Percentiles rank a stretch among this genome's conserved stretches.
These are phyloP conservation scores for Crithidia brevicula DNA, from an alignment of 208 protist genomes.

Conservation along the genomic window DNA sequence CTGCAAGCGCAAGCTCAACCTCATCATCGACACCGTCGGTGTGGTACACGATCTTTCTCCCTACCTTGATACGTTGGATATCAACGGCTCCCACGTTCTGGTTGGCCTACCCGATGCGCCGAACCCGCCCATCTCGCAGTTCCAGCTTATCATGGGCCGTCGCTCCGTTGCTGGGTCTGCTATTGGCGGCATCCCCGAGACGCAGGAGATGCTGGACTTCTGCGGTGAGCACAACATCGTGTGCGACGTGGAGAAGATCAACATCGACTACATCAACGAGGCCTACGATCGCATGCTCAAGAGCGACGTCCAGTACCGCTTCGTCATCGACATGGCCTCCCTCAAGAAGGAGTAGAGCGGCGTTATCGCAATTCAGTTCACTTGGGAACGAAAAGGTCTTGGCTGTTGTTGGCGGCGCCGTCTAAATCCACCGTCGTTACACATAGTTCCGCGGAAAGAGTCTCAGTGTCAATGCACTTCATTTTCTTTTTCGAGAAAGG, in stretches of 20 bases:
- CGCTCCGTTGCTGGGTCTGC: constrained; percentile 44
- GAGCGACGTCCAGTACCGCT: constrained; percentile 76
- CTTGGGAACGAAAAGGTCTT: too few species aligned
- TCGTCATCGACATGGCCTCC: constrained; percentile 76
- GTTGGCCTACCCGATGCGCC: constrained; percentile 50
- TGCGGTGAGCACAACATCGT: constrained; percentile 73
- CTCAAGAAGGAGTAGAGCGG: constrained; percentile 41
- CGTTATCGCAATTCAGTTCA: too few species aligned
- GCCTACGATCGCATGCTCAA: constrained; percentile 71
- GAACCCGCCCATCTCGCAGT: neutral
- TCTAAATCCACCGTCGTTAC: too few species aligned
- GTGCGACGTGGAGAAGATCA: constrained; percentile 68
- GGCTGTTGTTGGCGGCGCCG: too few species aligned
- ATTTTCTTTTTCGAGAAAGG: too few species aligned
- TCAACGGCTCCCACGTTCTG: constrained; percentile 58
- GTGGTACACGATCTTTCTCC: constrained; percentile 48
- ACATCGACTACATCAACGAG: constrained; percentile 71
- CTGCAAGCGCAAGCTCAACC: constrained; percentile 44
- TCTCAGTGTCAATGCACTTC: too few species aligned
- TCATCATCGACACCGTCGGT: constrained; percentile 78
- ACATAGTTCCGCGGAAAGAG: too few species aligned
- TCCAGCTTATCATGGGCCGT: constrained; percentile 32
- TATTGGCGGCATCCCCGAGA: constrained; percentile 75
- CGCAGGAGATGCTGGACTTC: constrained; percentile 89
- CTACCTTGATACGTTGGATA: constrained; percentile 51